phyloP scores from a whole-genome alignment of 2,329 filamentous ascomycete species.

The Elsinoe fawcettii region DNA sequence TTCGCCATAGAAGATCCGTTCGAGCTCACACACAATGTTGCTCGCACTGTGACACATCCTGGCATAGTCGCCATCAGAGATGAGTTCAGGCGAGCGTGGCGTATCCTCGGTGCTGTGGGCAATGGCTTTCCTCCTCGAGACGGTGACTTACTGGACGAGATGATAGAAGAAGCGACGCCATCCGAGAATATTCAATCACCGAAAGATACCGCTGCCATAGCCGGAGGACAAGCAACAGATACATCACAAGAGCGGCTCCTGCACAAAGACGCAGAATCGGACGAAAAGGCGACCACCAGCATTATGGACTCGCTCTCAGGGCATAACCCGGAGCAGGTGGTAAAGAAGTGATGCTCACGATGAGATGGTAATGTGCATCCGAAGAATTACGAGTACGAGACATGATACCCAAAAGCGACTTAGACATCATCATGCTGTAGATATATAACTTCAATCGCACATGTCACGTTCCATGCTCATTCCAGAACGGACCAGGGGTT shows the following conservation, averaged over 20 bases:
- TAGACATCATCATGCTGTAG: background rate
- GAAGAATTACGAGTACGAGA: background rate
- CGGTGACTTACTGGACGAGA: slow-evolving; percentile 25
- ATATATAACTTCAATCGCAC: background rate
- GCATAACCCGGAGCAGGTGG: background rate
- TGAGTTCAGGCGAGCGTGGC: slow-evolving; percentile 74
- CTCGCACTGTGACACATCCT: slow-evolving; percentile 72
- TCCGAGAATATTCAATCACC: background rate
- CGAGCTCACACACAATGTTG: slow-evolving; percentile 80
- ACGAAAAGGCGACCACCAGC: background rate
- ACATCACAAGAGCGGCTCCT: background rate
- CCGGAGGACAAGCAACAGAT: background rate
- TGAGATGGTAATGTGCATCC: background rate
- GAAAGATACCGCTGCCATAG: no score
- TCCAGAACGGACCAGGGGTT: background rate
- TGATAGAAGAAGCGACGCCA: slow-evolving; percentile 17
- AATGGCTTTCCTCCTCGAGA: slow-evolving; percentile 26
- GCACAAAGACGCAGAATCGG: background rate
- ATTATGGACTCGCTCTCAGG: background rate
- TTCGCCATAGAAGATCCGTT: slow-evolving; percentile 92
- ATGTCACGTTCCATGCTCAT: background rate
- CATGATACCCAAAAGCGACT: background rate
- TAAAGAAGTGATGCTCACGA: background rate
- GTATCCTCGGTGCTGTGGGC: slow-evolving; percentile 54
- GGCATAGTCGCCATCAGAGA: slow-evolving; percentile 76